These are phyloP conservation scores for Populus ilicifolia DNA, from an alignment of 345 rosid genomes.

Conservation along the genomic window DNA sequence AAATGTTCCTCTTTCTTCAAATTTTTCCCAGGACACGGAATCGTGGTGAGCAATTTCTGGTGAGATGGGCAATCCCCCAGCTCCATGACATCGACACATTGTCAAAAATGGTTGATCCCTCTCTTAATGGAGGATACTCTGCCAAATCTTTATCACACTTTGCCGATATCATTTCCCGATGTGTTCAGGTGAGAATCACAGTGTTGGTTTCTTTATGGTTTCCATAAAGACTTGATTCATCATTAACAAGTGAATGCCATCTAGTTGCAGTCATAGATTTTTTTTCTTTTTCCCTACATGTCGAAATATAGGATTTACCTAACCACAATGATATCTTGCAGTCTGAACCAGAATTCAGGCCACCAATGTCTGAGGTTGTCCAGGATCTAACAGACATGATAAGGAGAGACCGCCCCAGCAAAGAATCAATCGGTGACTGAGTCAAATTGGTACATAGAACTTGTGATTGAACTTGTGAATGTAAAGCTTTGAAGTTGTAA, in stretches of 20 bases:
- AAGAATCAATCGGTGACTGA: constrained; percentile 53
- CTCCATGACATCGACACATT: constrained; percentile 90
- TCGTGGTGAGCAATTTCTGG: constrained; percentile 87
- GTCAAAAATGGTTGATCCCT: constrained; percentile 95
- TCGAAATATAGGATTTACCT: background rate
- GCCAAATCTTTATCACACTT: constrained; percentile 88
- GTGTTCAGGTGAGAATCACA: constrained; percentile 69
- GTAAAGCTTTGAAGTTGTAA: constrained; percentile 8
- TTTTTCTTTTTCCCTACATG: background rate
- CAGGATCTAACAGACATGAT: constrained; percentile 87
- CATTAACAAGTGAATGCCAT: background rate
- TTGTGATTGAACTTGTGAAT: constrained; percentile 14
- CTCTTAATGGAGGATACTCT: constrained; percentile 68
- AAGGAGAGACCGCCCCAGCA: constrained; percentile 58
- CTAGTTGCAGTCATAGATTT: background rate
- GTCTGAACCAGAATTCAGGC: constrained; percentile 83
- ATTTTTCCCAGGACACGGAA: constrained; percentile 45
- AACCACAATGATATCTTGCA: constrained; percentile 26
- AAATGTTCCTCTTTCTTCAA: background rate
- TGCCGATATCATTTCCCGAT: constrained; percentile 87
- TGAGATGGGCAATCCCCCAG: constrained; percentile 96
- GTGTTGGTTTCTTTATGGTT: background rate
- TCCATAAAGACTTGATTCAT: background rate
- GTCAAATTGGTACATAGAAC: background rate
- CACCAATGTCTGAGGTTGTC: constrained; percentile 88